Conservation (phyloP, 2,329 filamentous ascomycete species). For the Cladosporium sp. region DNA sequence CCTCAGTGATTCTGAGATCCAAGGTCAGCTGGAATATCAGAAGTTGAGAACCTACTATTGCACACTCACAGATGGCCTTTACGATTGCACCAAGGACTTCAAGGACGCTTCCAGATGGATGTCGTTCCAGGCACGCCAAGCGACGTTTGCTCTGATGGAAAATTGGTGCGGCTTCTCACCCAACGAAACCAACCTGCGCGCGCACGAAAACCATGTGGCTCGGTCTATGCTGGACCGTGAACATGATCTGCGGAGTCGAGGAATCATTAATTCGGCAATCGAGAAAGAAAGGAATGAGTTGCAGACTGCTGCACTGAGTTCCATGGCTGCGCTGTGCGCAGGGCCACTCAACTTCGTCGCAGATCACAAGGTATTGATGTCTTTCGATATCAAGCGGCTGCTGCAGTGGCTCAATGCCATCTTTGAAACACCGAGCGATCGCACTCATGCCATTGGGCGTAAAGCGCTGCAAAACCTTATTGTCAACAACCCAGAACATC, state of each 20-base stretch:
- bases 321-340: slow-evolving; percentile 89
- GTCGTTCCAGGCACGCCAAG: slow-evolving; percentile 94
- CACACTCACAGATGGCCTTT: slow-evolving; percentile 87
- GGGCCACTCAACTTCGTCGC: slow-evolving; percentile 82
- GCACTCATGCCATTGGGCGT: slow-evolving; percentile 85
- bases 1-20: slow-evolving; percentile 89
- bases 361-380: slow-evolving; percentile 80
- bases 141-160: slow-evolving; percentile 94
- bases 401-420: slow-evolving; percentile 94
- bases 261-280: slow-evolving; percentile 81
- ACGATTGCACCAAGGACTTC: slow-evolving; percentile 84
- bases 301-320: slow-evolving; percentile 83
- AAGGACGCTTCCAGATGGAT: slow-evolving; percentile 90
- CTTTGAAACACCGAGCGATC: slow-evolving; percentile 87
- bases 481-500: slow-evolving; percentile 82
- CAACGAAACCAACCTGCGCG: slow-evolving; percentile 78
- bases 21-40: slow-evolving; percentile 92
- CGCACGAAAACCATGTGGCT: slow-evolving; percentile 82
- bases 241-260: slow-evolving; percentile 68
- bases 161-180: slow-evolving; percentile 98
- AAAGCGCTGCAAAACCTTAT: slow-evolving; percentile 88
- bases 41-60: slow-evolving; percentile 91
- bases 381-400: slow-evolving; percentile 91
- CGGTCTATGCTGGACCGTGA: slow-evolving; percentile 81
- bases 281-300: slow-evolving; percentile 96